These are phyloP conservation scores for Pseudofabraea citricarpa DNA, from an alignment of 2,329 filamentous ascomycete species.

Conservation along the genomic window DNA sequence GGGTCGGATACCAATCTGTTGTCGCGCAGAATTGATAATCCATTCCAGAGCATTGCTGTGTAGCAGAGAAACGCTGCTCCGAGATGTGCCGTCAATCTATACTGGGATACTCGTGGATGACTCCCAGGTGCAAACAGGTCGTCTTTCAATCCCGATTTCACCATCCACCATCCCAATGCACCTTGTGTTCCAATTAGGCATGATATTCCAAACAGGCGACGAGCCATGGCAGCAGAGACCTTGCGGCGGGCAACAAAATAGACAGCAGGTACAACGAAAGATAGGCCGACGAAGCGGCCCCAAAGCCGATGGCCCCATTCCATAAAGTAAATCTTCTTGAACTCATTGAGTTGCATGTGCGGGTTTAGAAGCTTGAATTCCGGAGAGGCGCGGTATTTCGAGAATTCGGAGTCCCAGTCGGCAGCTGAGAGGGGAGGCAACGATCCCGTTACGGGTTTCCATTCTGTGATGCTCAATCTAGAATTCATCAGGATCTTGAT, in stretches of 20 bases:
- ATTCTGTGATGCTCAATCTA: slow-evolving; percentile 97
- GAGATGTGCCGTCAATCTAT: slow-evolving; percentile 84
- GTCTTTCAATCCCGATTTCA: slow-evolving; percentile 91
- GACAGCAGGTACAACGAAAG: slow-evolving; percentile 80
- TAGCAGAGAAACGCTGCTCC: slow-evolving; percentile 91
- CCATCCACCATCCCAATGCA: slow-evolving; percentile 99
- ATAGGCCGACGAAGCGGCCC: slow-evolving; percentile 86
- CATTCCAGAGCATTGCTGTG: slow-evolving; percentile 88
- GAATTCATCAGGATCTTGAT: too few relatives aligned
- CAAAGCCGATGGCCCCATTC: slow-evolving; percentile 96
- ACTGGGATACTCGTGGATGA: slow-evolving; percentile 91
- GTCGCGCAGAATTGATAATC: slow-evolving; percentile 76
- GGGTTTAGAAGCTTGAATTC: slow-evolving; percentile 92
- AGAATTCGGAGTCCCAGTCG: slow-evolving; percentile 91
- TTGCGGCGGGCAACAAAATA: slow-evolving; percentile 82
- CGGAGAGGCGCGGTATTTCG: slow-evolving; percentile 86
- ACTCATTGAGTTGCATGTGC: slow-evolving; percentile 87
- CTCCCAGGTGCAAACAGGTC: slow-evolving; percentile 89
- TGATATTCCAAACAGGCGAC: slow-evolving; percentile 76
- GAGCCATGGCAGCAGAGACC: slow-evolving; percentile 74
- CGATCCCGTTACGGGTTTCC: slow-evolving; percentile 91
- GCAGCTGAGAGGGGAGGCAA: slow-evolving; percentile 72
- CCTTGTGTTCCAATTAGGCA: slow-evolving; percentile 91
- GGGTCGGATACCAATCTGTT: slow-evolving; percentile 67
- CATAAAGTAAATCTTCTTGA: slow-evolving; percentile 99